A percentile compares a stretch with the other conserved stretches of the same genome.
Evolutionary conservation across 352 stramenopile species (phyloP).

Genomic region (Elongisporangium prolatum): DNA sequence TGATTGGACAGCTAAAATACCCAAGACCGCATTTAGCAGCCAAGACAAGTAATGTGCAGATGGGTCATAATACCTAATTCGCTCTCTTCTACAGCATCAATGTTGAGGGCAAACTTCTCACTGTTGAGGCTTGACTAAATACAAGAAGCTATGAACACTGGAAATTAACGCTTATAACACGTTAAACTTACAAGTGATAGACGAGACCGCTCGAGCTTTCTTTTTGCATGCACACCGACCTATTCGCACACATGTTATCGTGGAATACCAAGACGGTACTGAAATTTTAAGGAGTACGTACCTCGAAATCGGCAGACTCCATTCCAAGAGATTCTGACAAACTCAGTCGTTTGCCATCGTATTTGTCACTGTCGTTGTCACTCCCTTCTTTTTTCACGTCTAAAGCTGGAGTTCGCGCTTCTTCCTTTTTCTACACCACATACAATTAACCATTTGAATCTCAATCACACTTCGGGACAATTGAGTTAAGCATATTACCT

Average conservation of each 20-base stretch:
- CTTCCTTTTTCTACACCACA: neutral
- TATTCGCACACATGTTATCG: constrained; percentile 3
- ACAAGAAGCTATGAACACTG: neutral
- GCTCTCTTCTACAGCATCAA: constrained; percentile 44
- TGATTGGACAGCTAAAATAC: constrained; percentile 4
- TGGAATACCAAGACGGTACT: neutral
- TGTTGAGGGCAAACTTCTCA: constrained; percentile 70
- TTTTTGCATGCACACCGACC: constrained; percentile 46
- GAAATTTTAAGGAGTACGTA: constrained; percentile 8
- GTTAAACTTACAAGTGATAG: constrained; percentile 39
- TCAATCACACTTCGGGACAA: neutral
- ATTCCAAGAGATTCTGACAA: constrained; percentile 72
- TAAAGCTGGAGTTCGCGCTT: neutral
- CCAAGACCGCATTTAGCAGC: neutral
- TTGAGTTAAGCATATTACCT: neutral
- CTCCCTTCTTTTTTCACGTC: neutral
- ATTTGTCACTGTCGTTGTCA: constrained; percentile 6
- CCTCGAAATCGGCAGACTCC: constrained; percentile 77
- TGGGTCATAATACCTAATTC: constrained; percentile 19
- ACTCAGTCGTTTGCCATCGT: constrained; percentile 25
- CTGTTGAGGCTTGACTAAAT: constrained; percentile 67
- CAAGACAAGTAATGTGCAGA: neutral
- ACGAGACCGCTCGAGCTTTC: constrained; percentile 33
- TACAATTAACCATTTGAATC: neutral
- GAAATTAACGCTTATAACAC: neutral